A percentile compares a stretch with the other conserved stretches of the same genome.
phyloP scores from a whole-genome alignment of 2,329 filamentous ascomycete genomes.

The Botrytis deweyae region DNA sequence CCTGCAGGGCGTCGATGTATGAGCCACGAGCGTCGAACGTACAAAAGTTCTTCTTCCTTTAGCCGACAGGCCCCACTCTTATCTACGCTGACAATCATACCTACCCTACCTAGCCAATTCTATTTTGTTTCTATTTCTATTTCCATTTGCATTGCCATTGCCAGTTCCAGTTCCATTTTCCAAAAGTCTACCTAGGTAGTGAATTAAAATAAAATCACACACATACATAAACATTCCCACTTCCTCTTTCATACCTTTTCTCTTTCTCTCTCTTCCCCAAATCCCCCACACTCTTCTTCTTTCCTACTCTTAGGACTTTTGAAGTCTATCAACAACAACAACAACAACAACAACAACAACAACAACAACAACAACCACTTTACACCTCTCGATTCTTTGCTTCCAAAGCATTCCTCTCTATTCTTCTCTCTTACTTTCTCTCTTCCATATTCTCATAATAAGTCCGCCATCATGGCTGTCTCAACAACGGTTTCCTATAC shows the following conservation, averaged over 20 bases:
- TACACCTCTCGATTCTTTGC: not conserved
- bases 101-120: not conserved
- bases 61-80: not conserved
- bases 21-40: not conserved
- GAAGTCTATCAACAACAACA: not conserved
- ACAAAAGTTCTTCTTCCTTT: not conserved
- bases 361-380: no score
- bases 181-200: not conserved
- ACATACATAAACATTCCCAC: not conserved
- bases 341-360: not conserved
- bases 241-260: not conserved
- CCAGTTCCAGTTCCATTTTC: not conserved
- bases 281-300: not conserved
- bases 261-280: not conserved
- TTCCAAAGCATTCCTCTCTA: not conserved
- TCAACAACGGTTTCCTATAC: constrained; percentile 41
- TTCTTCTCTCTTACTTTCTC: not conserved
- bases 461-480: constrained; percentile 36
- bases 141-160: not conserved
- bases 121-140: not conserved
- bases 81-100: not conserved
- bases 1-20: not conserved
- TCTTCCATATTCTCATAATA: constrained; percentile 11
- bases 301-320: constrained; percentile 1
- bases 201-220: not conserved